A percentile compares a stretch with the other conserved stretches of the same genome.
phyloP scores from a whole-genome alignment of 169 alveolate genomes.

The Eimeria sp. region DNA sequence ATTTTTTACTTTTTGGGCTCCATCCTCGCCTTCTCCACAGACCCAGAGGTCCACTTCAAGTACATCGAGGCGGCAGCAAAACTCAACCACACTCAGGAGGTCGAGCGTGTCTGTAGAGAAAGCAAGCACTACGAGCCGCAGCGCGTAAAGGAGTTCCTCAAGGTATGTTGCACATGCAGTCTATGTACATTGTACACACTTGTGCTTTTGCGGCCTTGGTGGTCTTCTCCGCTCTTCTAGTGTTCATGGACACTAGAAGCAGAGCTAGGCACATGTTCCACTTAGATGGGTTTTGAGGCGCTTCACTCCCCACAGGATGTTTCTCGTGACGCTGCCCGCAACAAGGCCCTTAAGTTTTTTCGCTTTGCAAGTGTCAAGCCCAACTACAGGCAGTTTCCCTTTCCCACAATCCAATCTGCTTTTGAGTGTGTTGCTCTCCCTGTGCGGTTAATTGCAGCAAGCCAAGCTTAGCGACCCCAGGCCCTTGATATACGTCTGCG shows the following conservation, averaged over 20 bases:
- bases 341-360: neutral
- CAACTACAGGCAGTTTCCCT: neutral
- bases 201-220: neutral
- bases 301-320: neutral
- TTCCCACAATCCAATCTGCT: neutral
- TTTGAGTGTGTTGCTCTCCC: neutral
- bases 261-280: neutral
- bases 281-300: neutral
- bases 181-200: too few relatives aligned
- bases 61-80: conserved; percentile 99
- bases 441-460: conserved; percentile 93
- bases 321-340: neutral
- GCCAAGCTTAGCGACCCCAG: conserved; percentile 98
- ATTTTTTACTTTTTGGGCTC: conserved; percentile 93
- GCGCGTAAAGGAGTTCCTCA: conserved; percentile 93
- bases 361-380: neutral
- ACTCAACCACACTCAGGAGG: conserved; percentile 97
- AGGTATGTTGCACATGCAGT: conserved; percentile 39
- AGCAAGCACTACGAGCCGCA: conserved; percentile 97
- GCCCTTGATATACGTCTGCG: conserved; percentile 99
- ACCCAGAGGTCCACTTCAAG: conserved; percentile 94
- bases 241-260: neutral
- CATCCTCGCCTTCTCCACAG: conserved; percentile 89
- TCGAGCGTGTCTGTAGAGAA: conserved; percentile 98
- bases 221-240: neutral